Base-by-base conservation (phyloP, 192 early-diverging fungal species). In the Coemansia sp. region DNA sequence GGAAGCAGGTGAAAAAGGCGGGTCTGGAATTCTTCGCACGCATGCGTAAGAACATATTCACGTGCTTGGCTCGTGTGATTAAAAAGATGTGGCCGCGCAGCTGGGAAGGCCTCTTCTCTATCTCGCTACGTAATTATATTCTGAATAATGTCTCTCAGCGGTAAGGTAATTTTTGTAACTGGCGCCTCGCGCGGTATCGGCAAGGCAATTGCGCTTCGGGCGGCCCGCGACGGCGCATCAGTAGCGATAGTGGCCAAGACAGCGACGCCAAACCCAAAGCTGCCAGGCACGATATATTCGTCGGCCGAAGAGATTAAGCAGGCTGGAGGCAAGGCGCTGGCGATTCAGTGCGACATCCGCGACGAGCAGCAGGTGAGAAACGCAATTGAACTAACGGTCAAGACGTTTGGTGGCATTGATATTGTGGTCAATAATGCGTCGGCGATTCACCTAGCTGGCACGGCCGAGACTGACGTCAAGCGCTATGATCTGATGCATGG, bases 251-350 rank as follows among this genome's bases (percentile, higher is more conserved):
- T 87, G 14, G 92, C 89, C 63, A 93, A 93, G 73, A 91, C 90
- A 1, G 85, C 85, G 8, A 86, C 82, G 31, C 82, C 87, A 16
- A 83, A 90, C 66, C 83, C 85, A 21, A 90, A 86, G 70, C 87
- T 94, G 6, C 90, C 90, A 6, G 93, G 93, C 61, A 94, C 93
- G 1, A 92, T 94, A 62, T 90, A 85, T 75, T 85, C 87, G 16
- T 88, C 91, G 17, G 93, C 91, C 26, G 73, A 84, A 53, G 90
- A 86, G 43, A 87, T 94, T 47, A 86, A 89, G 60, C 72, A 77
- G 29, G 86, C 85, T 1, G 91, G 93, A 47, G 91, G 91, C 64
- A 83, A 85, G 50, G 91, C 89, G 6, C 82, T 94, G 35, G 85
- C 91, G 0, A 74, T 94, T 31, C 73, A 89, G 51, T 94, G 93